These are phyloP conservation scores for Clitopilus passeckerianus DNA, from an alignment of 768 basidiomycete species.

Conservation along the genomic window DNA sequence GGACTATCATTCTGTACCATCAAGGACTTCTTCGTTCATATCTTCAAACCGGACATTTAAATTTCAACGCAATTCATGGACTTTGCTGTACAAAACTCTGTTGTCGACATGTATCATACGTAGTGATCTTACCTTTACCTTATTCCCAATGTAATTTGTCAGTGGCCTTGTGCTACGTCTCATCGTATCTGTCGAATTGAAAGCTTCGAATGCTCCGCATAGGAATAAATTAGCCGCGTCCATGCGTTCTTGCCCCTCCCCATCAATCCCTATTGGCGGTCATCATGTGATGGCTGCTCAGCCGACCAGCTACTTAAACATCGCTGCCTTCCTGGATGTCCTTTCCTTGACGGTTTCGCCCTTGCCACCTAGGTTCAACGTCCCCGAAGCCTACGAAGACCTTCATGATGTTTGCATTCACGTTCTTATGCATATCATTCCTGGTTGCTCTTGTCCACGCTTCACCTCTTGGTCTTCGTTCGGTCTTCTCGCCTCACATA, in stretches of 20 bases:
- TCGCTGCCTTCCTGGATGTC: constrained; percentile 4
- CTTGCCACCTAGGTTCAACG: constrained; percentile 12
- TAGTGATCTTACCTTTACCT: constrained; percentile 5
- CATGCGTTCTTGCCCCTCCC: not conserved
- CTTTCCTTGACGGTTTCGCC: constrained; percentile 7
- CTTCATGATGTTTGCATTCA: constrained; percentile 23
- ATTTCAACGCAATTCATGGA: constrained; percentile 2
- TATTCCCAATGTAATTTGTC: constrained; percentile 3
- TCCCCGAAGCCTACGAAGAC: constrained; percentile 8
- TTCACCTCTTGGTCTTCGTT: constrained; percentile 14
- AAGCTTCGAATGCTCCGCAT: constrained; percentile 3
- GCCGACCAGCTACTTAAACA: constrained; percentile 13
- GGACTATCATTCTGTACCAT: constrained; percentile 4
- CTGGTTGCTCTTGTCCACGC: constrained; percentile 13
- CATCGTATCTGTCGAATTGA: not conserved
- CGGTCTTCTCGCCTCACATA: constrained; percentile 48
- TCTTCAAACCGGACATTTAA: not conserved
- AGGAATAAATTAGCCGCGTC: constrained; percentile 11
- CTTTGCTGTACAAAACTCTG: not conserved
- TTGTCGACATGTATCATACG: not conserved
- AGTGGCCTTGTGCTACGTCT: not conserved
- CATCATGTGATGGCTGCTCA: constrained; percentile 15
- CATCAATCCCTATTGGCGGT: not conserved
- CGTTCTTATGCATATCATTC: constrained; percentile 23
- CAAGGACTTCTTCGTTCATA: constrained; percentile 8